Evolutionary conservation across 2,329 filamentous ascomycete genomes (phyloP).

Genomic region (Colletotrichum plurivorum): DNA sequence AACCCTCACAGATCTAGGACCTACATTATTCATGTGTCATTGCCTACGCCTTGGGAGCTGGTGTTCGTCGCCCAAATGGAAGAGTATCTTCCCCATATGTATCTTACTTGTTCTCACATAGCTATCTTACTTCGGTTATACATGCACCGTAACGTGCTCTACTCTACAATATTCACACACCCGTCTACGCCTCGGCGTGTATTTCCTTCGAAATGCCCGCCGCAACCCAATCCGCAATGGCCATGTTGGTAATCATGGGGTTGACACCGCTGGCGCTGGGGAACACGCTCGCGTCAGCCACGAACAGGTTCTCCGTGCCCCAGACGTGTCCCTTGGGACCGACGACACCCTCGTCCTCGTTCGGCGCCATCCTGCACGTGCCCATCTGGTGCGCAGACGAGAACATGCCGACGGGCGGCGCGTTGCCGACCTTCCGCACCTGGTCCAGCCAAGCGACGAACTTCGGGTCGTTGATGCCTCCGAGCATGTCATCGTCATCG

Average conservation of each 20-base stretch:
- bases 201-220: slow-evolving; percentile 67
- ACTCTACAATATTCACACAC: slow-evolving; percentile 8
- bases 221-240: slow-evolving; percentile 76
- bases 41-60: too few species aligned
- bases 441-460: slow-evolving; percentile 74
- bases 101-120: too few species aligned
- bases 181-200: slow-evolving; percentile 23
- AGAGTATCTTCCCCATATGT: too few species aligned
- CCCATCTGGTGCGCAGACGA: slow-evolving; percentile 88
- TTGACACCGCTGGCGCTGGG: slow-evolving; percentile 85
- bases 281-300: slow-evolving; percentile 83
- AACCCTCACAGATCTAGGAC: too few species aligned
- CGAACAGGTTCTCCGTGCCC: slow-evolving; percentile 75
- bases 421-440: slow-evolving; percentile 63
- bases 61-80: too few species aligned
- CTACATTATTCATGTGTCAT: too few species aligned
- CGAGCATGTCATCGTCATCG: slow-evolving; percentile 34
- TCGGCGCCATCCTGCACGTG: slow-evolving; percentile 78
- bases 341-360: slow-evolving; percentile 68
- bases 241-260: slow-evolving; percentile 86
- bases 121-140: not conserved
- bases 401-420: slow-evolving; percentile 67
- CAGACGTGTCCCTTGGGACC: slow-evolving; percentile 73
- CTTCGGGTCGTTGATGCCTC: slow-evolving; percentile 65
- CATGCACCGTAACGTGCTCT: not conserved